These are phyloP conservation scores for Suhomyces bribrorum DNA, from an alignment of 1,139 yeast species.

Conservation along the genomic window DNA sequence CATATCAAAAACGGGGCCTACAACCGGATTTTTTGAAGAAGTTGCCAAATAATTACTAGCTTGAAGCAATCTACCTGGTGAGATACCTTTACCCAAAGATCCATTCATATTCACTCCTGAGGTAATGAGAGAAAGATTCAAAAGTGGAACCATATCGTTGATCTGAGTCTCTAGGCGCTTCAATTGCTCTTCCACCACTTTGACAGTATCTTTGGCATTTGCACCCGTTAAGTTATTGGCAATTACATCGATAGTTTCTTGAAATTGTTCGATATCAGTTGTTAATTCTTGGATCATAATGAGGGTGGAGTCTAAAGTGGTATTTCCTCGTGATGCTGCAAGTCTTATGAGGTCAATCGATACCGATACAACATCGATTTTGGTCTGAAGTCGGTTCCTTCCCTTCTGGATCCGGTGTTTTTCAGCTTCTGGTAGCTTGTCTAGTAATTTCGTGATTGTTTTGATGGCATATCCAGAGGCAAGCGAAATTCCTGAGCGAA, in stretches of 20 bases:
- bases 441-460: constrained; percentile 60
- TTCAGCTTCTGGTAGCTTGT: constrained; percentile 61
- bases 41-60: constrained; percentile 54
- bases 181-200: constrained; percentile 53
- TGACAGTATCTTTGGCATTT: constrained; percentile 46
- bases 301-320: constrained; percentile 59
- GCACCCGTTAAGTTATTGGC: constrained; percentile 23
- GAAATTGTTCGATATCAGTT: constrained; percentile 61
- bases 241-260: constrained; percentile 44
- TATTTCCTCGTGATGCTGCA: constrained; percentile 72
- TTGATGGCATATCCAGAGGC: constrained; percentile 78
- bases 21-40: constrained; percentile 9
- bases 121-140: constrained; percentile 67
- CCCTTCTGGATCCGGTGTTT: constrained; percentile 44
- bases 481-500: constrained; percentile 71
- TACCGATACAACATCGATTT: constrained; percentile 63
- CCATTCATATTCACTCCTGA: constrained; percentile 66
- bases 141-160: constrained; percentile 70
- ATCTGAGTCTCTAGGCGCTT: constrained; percentile 50
- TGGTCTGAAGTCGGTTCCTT: constrained; percentile 52
- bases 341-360: constrained; percentile 72
- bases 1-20: constrained; percentile 65
- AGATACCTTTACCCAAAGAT: constrained; percentile 50
- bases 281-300: constrained; percentile 58
- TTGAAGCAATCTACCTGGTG: constrained; percentile 67